Evolutionary conservation across 352 stramenopile genomes (phyloP).

Genomic region (Globisporangium yorkense): DNA sequence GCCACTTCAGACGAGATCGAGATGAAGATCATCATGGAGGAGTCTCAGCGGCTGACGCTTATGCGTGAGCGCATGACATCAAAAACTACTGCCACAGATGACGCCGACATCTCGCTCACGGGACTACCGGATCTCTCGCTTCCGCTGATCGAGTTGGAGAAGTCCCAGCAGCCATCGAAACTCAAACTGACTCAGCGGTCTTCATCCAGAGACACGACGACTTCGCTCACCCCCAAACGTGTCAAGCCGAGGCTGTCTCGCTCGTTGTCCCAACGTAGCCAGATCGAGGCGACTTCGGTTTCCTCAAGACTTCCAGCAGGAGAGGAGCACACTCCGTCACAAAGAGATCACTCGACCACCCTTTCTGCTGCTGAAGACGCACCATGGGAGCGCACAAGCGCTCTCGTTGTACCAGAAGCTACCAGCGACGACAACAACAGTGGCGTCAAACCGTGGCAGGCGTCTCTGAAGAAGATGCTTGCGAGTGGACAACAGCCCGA

Average conservation of each 20-base stretch:
- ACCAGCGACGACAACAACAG: neutral
- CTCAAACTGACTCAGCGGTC: conserved; percentile 28
- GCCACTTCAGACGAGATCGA: conserved; percentile 51
- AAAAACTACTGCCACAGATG: conserved; percentile 6
- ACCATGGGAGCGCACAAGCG: neutral
- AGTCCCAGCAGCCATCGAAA: neutral
- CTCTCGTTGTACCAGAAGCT: too few species aligned
- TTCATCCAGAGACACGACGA: conserved; percentile 25
- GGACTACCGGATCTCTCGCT: conserved; percentile 49
- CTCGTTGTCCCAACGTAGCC: conserved; percentile 29
- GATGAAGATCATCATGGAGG: conserved; percentile 73
- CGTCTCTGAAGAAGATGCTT: conserved; percentile 51
- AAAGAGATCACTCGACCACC: neutral
- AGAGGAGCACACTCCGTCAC: neutral
- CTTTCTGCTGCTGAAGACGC: neutral
- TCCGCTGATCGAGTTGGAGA: conserved; percentile 2
- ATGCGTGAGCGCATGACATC: conserved; percentile 21
- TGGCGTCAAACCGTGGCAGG: conserved; percentile 34
- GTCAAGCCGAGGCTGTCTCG: conserved; percentile 22
- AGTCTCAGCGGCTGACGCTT: conserved; percentile 42
- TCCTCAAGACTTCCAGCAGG: neutral
- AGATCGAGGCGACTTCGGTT: neutral
- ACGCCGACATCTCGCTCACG: conserved; percentile 51
- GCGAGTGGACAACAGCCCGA: conserved; percentile 24
- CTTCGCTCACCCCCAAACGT: conserved; percentile 13